A percentile compares a stretch with the other conserved stretches of the same genome.
Conservation (phyloP, 257 asterid genomes). For the Gynochthodes officinalis region DNA sequence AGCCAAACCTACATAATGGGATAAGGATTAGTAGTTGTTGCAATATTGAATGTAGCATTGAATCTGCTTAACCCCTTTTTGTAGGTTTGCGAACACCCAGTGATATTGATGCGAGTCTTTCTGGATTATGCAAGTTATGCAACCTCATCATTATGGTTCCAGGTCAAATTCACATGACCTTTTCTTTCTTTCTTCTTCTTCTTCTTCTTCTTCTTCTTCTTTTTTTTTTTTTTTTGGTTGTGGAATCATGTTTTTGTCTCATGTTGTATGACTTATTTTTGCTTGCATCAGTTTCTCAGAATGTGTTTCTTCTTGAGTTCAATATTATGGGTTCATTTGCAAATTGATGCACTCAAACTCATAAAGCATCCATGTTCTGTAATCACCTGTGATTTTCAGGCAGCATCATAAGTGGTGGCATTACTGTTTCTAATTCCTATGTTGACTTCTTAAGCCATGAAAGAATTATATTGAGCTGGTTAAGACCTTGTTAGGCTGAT, state of each 20-base stretch:
- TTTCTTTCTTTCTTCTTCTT: neutral
- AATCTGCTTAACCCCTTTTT: conserved; percentile 27
- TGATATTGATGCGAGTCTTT: conserved; percentile 43
- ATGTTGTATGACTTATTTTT: conserved; percentile 1
- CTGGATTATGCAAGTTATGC: conserved; percentile 67
- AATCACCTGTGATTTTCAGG: neutral
- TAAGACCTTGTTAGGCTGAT: neutral
- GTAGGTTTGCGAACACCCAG: conserved; percentile 44
- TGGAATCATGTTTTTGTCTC: neutral
- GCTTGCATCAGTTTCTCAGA: neutral
- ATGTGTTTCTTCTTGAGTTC: neutral
- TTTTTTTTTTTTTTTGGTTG: too few relatives aligned
- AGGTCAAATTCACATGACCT: conserved; percentile 36
- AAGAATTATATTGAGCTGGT: neutral
- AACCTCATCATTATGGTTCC: conserved; percentile 67
- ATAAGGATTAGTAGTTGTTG: too few relatives aligned
- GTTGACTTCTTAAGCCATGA: too few relatives aligned
- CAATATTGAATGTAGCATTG: conserved; percentile 7
- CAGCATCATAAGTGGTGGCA: neutral
- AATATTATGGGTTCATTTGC: neutral
- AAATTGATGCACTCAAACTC: neutral
- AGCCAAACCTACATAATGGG: too few relatives aligned
- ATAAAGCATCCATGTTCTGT: neutral
- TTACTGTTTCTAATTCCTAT: neutral
- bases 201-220: too few relatives aligned